phyloP scores from a whole-genome alignment of 176 grass and related monocot genomes.

The Eragrostis curvula region DNA sequence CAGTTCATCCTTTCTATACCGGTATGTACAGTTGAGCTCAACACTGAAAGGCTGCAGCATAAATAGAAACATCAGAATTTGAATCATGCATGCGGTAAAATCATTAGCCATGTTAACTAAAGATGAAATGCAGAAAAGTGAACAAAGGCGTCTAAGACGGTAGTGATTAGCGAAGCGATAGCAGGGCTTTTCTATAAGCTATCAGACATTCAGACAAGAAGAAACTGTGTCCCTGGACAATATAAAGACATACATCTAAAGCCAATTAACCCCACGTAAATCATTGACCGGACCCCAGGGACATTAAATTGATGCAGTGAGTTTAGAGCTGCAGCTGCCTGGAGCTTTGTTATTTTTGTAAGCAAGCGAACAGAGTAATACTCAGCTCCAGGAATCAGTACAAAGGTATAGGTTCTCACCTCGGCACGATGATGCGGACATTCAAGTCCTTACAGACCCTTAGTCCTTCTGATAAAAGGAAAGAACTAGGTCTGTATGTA shows the following conservation, averaged over 20 bases:
- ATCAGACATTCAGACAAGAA: not conserved
- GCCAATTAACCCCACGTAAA: not conserved
- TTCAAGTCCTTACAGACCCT: constrained; percentile 36
- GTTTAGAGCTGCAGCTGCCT: not conserved
- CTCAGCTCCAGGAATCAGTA: not conserved
- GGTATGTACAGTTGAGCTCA: constrained; percentile 51
- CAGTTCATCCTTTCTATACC: constrained; percentile 32
- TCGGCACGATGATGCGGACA: constrained; percentile 44
- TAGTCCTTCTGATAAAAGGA: constrained; percentile 99
- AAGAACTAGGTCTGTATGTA: constrained; percentile 98
- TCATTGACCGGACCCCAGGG: not conserved
- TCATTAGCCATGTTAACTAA: not conserved
- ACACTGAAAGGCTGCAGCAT: constrained; percentile 15
- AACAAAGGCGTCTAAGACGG: not conserved
- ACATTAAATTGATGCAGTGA: constrained; percentile 1
- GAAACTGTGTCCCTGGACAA: not conserved
- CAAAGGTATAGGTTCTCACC: constrained; percentile 36
- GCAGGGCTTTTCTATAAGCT: constrained; percentile 22
- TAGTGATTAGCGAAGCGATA: not conserved
- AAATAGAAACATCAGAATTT: constrained; percentile 1
- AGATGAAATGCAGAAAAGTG: not conserved
- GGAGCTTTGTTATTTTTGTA: constrained; percentile 7
- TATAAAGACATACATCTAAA: constrained; percentile 13
- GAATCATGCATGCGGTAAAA: constrained; percentile 6
- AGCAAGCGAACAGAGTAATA: not conserved